Percentiles rank a stretch among this genome's conserved stretches.
These are phyloP conservation scores for Leishmania amazonensis DNA, from an alignment of 208 protist species.

Conservation along the genomic window DNA sequence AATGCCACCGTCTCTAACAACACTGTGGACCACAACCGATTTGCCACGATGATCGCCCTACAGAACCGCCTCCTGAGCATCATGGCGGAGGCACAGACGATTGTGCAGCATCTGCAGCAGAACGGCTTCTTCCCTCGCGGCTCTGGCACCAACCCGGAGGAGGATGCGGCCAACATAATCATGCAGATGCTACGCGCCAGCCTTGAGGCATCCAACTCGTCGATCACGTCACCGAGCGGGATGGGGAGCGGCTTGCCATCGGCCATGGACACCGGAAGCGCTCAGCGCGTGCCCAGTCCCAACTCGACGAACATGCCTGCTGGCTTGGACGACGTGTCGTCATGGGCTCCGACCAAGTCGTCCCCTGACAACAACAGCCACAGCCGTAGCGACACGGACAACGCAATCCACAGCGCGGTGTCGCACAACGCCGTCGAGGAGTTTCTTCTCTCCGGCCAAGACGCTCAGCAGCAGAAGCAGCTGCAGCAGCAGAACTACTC, in stretches of 20 bases:
- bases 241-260: conserved; percentile 2
- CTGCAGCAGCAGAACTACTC: conserved; percentile 8
- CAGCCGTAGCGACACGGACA: not conserved
- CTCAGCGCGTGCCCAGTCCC: not conserved
- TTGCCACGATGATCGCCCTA: conserved; percentile 37
- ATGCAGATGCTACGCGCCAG: conserved; percentile 31
- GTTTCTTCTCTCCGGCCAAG: conserved; percentile 20
- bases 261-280: not conserved
- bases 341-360: conserved; percentile 1
- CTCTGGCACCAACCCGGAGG: conserved; percentile 22
- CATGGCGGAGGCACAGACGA: conserved; percentile 42
- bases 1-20: not conserved
- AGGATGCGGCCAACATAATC: conserved; percentile 38
- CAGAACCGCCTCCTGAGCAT: conserved; percentile 49
- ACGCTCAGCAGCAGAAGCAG: conserved; percentile 7
- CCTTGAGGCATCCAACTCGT: conserved; percentile 17
- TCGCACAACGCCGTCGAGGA: conserved; percentile 34
- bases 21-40: conserved; percentile 25
- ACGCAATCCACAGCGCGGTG: conserved; percentile 11
- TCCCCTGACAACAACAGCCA: not conserved
- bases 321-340: not conserved
- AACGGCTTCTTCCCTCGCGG: conserved; percentile 43
- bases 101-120: conserved; percentile 49
- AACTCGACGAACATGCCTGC: conserved; percentile 6
- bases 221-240: not conserved